These are phyloP conservation scores for Sphaerulina musiva DNA, from an alignment of 2,329 filamentous ascomycete genomes.

Conservation along the genomic window DNA sequence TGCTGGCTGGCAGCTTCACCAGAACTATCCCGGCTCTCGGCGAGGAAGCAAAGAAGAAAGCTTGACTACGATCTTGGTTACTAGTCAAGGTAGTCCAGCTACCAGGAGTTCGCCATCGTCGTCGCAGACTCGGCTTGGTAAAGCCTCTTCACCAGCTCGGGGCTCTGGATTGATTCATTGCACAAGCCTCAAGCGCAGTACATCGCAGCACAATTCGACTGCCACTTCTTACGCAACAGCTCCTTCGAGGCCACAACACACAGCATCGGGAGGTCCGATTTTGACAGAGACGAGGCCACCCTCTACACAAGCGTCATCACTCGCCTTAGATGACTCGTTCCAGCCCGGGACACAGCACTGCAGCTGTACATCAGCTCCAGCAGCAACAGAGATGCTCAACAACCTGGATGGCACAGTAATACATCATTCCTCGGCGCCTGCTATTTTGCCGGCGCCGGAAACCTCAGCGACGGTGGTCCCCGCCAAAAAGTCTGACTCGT, in stretches of 20 bases:
- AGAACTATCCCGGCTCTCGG: slow-evolving; percentile 30
- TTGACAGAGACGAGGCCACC: slow-evolving; percentile 27
- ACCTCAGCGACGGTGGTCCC: not conserved
- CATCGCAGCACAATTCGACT: slow-evolving; percentile 4
- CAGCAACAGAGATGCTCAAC: slow-evolving; percentile 21
- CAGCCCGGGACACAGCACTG: slow-evolving; percentile 8
- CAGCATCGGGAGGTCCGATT: slow-evolving; percentile 29
- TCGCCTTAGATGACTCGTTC: slow-evolving; percentile 25
- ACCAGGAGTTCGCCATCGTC: slow-evolving; percentile 22
- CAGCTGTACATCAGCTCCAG: slow-evolving; percentile 11
- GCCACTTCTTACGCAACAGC: slow-evolving; percentile 25
- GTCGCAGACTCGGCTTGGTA: slow-evolving; percentile 15
- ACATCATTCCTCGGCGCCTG: slow-evolving; percentile 19
- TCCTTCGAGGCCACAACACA: slow-evolving; percentile 31
- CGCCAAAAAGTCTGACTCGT: slow-evolving; percentile 19
- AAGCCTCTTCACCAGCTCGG: slow-evolving; percentile 18
- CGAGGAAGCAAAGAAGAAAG: slow-evolving; percentile 34
- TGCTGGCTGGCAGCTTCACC: slow-evolving; percentile 30
- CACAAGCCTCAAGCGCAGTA: slow-evolving; percentile 18
- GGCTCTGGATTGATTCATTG: slow-evolving; percentile 12
- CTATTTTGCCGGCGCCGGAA: not conserved
- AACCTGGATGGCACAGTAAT: slow-evolving; percentile 18
- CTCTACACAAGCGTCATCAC: slow-evolving; percentile 33
- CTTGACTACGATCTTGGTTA: slow-evolving; percentile 33
- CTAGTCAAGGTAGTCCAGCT: slow-evolving; percentile 27